Percentiles rank a stretch among this genome's conserved stretches.
phyloP scores from a whole-genome alignment of 768 basidiomycete genomes.

The Terana coerulea region DNA sequence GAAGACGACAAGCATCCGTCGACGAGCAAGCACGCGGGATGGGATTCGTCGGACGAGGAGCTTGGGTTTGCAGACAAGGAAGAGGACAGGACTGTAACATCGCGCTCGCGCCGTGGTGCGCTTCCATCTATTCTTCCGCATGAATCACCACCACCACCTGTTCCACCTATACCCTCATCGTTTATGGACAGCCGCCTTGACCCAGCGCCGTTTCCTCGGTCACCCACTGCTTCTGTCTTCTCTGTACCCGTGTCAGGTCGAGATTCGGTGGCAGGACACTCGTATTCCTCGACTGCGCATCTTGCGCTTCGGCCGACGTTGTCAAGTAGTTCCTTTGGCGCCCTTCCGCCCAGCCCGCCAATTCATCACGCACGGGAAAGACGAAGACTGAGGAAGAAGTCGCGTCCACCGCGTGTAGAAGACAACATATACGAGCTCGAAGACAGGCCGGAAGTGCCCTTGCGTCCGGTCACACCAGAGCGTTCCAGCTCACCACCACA shows the following conservation, averaged over 20 bases:
- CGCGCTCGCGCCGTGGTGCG: slow-evolving; percentile 45
- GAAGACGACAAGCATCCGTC: slow-evolving; percentile 36
- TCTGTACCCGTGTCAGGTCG: slow-evolving; percentile 53
- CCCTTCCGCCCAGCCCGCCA: slow-evolving; percentile 59
- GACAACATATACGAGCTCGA: slow-evolving; percentile 50
- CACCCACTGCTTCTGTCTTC: slow-evolving; percentile 61
- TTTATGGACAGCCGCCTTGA: slow-evolving; percentile 18
- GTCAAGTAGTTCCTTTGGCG: slow-evolving; percentile 35
- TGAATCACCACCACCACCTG: slow-evolving; percentile 30
- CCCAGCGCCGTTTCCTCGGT: slow-evolving; percentile 46
- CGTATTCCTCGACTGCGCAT: slow-evolving; percentile 40
- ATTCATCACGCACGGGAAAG: slow-evolving; percentile 47
- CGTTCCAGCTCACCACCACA: slow-evolving; percentile 29
- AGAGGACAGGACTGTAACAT: slow-evolving; percentile 72
- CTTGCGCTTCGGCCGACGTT: slow-evolving; percentile 35
- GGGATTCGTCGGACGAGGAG: slow-evolving; percentile 39
- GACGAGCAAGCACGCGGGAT: slow-evolving; percentile 25
- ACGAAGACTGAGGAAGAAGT: slow-evolving; percentile 71
- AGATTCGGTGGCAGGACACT: slow-evolving; percentile 40
- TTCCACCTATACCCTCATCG: slow-evolving; percentile 40
- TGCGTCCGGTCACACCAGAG: slow-evolving; percentile 23
- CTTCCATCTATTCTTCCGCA: slow-evolving; percentile 24
- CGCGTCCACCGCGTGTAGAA: slow-evolving; percentile 52
- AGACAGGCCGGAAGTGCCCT: slow-evolving; percentile 23
- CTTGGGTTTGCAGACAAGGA: slow-evolving; percentile 52